phyloP scores from a whole-genome alignment of 805 yeast genomes.

The Kluyveromyces siamensis region DNA sequence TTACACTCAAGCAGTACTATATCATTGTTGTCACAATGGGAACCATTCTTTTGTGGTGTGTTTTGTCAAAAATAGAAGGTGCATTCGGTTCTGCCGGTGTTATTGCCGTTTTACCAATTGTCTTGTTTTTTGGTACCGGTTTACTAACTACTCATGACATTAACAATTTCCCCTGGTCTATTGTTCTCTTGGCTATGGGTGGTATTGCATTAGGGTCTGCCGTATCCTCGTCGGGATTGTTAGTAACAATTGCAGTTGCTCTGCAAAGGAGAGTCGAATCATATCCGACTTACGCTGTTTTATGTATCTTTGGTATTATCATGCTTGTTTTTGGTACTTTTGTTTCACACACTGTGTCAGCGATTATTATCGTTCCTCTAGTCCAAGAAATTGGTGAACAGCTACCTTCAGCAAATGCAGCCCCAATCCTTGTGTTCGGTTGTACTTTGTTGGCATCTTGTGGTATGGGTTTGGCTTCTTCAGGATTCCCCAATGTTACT shows the following conservation, averaged over 20 bases:
- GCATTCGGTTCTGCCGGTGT: conserved; percentile 89
- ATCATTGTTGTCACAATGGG: conserved; percentile 57
- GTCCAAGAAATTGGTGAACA: conserved; percentile 79
- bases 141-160: conserved; percentile 75
- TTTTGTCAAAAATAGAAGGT: conserved; percentile 60
- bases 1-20: conserved; percentile 65
- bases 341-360: conserved; percentile 95
- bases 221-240: conserved; percentile 82
- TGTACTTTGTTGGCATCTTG: conserved; percentile 68
- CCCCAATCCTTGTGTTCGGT: conserved; percentile 33
- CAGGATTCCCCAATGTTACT: conserved; percentile 98
- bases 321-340: conserved; percentile 85
- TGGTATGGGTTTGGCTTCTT: conserved; percentile 96
- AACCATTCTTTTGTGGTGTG: conserved; percentile 87
- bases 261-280: conserved; percentile 60
- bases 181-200: conserved; percentile 94
- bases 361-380: conserved; percentile 81
- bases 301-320: conserved; percentile 74
- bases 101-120: conserved; percentile 78
- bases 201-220: conserved; percentile 93
- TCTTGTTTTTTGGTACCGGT: conserved; percentile 85
- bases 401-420: conserved; percentile 65
- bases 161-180: conserved; percentile 93
- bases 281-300: conserved; percentile 55
- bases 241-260: conserved; percentile 63